Conservation (phyloP, 352 stramenopile species). For the Phytopythium boreale region DNA sequence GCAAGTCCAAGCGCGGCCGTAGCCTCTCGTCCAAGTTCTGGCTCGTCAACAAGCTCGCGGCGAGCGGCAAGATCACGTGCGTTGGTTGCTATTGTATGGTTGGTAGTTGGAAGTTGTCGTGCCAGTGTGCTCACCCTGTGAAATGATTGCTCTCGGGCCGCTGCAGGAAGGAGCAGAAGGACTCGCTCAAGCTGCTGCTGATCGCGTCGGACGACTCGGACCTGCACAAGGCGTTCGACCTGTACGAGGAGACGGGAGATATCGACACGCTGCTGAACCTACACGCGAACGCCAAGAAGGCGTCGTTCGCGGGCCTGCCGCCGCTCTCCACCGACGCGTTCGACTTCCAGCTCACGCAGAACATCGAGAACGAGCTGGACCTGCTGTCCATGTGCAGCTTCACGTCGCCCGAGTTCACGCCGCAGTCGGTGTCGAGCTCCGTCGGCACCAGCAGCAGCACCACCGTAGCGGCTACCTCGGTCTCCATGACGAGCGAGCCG, state of each 20-base stretch:
- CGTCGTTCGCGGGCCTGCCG: constrained; percentile 45
- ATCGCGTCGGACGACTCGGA: constrained; percentile 70
- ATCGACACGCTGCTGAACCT: constrained; percentile 69
- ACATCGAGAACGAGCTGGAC: constrained; percentile 78
- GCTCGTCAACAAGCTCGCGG: constrained; percentile 81
- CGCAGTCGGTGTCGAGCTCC: constrained; percentile 11
- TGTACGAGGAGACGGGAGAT: constrained; percentile 79
- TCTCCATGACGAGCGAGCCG: constrained; percentile 23
- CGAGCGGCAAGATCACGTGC: constrained; percentile 73
- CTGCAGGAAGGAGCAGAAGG: constrained; percentile 53
- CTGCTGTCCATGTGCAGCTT: constrained; percentile 75
- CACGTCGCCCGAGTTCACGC: constrained; percentile 12
- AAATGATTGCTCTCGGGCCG: not conserved
- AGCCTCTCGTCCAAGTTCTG: constrained; percentile 85
- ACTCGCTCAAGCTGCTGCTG: constrained; percentile 79
- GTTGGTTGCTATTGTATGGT: not conserved
- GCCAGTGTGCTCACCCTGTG: constrained; percentile 1
- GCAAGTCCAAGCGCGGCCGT: constrained; percentile 63
- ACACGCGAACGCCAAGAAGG: constrained; percentile 60
- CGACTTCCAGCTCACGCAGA: constrained; percentile 76
- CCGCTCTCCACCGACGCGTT: constrained; percentile 60
- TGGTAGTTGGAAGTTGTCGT: too few relatives aligned
- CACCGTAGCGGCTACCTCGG: not conserved
- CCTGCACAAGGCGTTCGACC: constrained; percentile 70
- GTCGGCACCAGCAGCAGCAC: constrained; percentile 7